These are phyloP conservation scores for Brassica carinata DNA, from an alignment of 345 rosid genomes.

Conservation along the genomic window DNA sequence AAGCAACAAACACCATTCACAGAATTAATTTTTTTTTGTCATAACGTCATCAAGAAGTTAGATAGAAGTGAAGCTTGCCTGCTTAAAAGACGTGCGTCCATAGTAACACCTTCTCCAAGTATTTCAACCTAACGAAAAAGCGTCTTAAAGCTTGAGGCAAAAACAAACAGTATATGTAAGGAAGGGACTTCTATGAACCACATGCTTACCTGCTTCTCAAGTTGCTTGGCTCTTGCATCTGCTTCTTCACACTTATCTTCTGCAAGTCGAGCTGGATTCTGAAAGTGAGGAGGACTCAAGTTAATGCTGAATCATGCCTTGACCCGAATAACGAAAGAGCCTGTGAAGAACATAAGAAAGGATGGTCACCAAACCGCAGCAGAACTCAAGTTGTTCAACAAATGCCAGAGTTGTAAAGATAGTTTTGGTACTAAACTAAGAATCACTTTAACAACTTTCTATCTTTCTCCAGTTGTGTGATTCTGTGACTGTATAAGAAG, in stretches of 20 bases:
- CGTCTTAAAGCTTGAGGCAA: background rate
- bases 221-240: conserved; percentile 80
- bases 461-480: no score
- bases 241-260: conserved; percentile 89
- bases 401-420: no score
- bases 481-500: no score
- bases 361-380: no score
- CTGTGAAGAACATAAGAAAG: no score
- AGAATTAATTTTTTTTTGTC: no score
- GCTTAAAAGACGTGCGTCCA: conserved; percentile 84
- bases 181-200: conserved; percentile 12
- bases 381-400: no score
- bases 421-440: no score
- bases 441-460: no score
- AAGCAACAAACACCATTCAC: conserved; percentile 35
- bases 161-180: background rate
- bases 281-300: no score
- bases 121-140: conserved; percentile 61
- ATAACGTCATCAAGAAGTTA: conserved; percentile 6
- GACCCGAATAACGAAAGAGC: no score
- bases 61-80: conserved; percentile 53
- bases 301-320: no score
- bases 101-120: conserved; percentile 85
- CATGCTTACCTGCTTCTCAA: conserved; percentile 54
- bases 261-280: conserved; percentile 90